phyloP scores from a whole-genome alignment of 2,329 filamentous ascomycete genomes.

The Pestalotiopsis sp. region DNA sequence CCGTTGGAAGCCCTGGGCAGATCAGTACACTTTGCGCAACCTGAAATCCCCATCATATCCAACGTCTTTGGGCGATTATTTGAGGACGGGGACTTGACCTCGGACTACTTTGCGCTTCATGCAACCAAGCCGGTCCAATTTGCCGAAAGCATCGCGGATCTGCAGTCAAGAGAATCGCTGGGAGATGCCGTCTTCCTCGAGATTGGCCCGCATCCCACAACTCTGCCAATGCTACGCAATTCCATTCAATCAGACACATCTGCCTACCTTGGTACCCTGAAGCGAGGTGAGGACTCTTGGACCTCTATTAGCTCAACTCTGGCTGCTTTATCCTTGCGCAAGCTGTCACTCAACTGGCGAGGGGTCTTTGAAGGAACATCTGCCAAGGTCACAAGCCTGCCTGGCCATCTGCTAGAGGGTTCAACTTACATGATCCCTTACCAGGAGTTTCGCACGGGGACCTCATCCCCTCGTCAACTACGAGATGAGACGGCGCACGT shows the following conservation, averaged over 20 bases:
- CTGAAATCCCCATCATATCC: slow-evolving; percentile 18
- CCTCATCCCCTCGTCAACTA: neutral
- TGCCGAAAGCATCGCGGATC: neutral
- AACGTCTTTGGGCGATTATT: slow-evolving; percentile 14
- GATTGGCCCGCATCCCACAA: slow-evolving; percentile 15
- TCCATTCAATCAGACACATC: slow-evolving; percentile 6
- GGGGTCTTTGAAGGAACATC: slow-evolving; percentile 12
- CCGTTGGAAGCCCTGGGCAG: slow-evolving; percentile 1
- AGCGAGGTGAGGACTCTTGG: slow-evolving; percentile 12
- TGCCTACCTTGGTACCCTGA: slow-evolving; percentile 12
- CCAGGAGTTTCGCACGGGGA: neutral
- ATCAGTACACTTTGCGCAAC: slow-evolving; percentile 11
- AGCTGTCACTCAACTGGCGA: slow-evolving; percentile 8
- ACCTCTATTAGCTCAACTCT: slow-evolving; percentile 11
- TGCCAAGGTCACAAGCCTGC: slow-evolving; percentile 14
- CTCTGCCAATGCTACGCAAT: slow-evolving; percentile 13
- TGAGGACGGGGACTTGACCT: slow-evolving; percentile 6
- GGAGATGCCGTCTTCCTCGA: slow-evolving; percentile 8
- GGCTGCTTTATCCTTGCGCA: slow-evolving; percentile 9
- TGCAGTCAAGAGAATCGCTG: neutral
- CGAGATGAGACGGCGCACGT: neutral
- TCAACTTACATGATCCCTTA: slow-evolving; percentile 6
- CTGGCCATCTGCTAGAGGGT: slow-evolving; percentile 11
- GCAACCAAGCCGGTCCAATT: slow-evolving; percentile 12
- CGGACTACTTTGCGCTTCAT: slow-evolving; percentile 13